These are phyloP conservation scores for Vaccinium vitisidaea DNA, from an alignment of 148 eudicot species.

Conservation along the genomic window DNA sequence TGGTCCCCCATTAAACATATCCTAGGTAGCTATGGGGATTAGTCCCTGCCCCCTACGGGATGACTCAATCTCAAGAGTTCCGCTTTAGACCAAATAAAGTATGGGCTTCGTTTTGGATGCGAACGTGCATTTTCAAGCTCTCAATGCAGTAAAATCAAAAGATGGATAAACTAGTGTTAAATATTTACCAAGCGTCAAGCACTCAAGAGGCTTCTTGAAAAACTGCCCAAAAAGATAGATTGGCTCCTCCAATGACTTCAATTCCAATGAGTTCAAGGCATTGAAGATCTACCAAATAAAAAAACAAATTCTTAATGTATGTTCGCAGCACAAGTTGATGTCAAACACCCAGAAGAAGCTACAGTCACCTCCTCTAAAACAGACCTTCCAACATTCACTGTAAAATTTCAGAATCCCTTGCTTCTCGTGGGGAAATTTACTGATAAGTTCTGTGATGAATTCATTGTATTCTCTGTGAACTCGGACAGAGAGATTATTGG, in stretches of 20 bases:
- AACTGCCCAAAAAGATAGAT: conserved; percentile 95
- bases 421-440: conserved; percentile 86
- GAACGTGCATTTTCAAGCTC: neutral
- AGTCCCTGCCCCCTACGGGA: neutral
- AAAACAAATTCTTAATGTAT: conserved; percentile 20
- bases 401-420: conserved; percentile 88
- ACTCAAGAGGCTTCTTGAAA: conserved; percentile 87
- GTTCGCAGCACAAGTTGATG: conserved; percentile 13
- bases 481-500: conserved; percentile 73
- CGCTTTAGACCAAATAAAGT: neutral
- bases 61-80: neutral
- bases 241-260: conserved; percentile 97
- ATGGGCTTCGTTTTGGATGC: neutral
- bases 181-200: conserved; percentile 87
- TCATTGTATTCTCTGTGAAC: conserved; percentile 84
- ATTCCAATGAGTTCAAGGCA: conserved; percentile 88
- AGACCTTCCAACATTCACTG: conserved; percentile 90
- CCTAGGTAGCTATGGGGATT: neutral
- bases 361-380: conserved; percentile 40
- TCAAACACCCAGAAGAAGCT: conserved; percentile 20
- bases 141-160: neutral
- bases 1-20: neutral
- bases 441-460: conserved; percentile 63
- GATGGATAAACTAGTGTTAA: conserved; percentile 3
- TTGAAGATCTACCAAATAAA: conserved; percentile 64